Base-by-base conservation (phyloP, 2,329 filamentous ascomycete genomes). In the Neopestalotiopsis sp. region DNA sequence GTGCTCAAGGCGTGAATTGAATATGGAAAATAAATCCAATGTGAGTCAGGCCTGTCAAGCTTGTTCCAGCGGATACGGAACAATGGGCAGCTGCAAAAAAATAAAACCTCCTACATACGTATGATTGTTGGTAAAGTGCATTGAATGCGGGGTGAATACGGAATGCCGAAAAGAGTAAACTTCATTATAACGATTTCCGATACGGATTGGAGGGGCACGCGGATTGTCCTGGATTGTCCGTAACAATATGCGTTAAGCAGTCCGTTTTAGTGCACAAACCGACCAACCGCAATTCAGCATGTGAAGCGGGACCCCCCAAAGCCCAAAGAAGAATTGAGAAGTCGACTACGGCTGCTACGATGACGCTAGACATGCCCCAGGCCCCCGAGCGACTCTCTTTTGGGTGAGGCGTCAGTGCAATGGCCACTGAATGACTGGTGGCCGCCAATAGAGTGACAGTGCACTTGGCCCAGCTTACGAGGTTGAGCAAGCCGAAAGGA, bases 81-180 rank as follows among this genome's bases (percentile, higher is more conserved):
- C 57, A 30, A 61, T 14, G 57, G 24, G 34, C 10, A 45, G 24
- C 42, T 64, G 61, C 38, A 45, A 28, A 53, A 64, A 61, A 59
- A 59, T 24, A 38, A 28, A 28, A 28, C 24, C 24, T 28, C 3
- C 24, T 28, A 28, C 24, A 38, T 38, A 38, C 34, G 34, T 38
- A 38, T 38, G 34, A 38, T 38, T 30, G 10, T n/a, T 34, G 38
- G 34, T 30, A 24, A 38, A n/a, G 12, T 42, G 14, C 24, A 49
- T 17, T 20, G 28, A 64, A 28, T 53, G 61, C 42, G 64, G 64
- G 64, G 42, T 66, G 64, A 66, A 58, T 56, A 38, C 34, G 5
- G 34, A 28, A 38, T 38, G 10, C 34, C 7, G 24, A 49, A 64
- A 38, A 14, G 14, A 17, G 13, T 13, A 2, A 59, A 38, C 34